These are phyloP conservation scores for Phytophthora constricta DNA, from an alignment of 352 stramenopile species.

Conservation along the genomic window DNA sequence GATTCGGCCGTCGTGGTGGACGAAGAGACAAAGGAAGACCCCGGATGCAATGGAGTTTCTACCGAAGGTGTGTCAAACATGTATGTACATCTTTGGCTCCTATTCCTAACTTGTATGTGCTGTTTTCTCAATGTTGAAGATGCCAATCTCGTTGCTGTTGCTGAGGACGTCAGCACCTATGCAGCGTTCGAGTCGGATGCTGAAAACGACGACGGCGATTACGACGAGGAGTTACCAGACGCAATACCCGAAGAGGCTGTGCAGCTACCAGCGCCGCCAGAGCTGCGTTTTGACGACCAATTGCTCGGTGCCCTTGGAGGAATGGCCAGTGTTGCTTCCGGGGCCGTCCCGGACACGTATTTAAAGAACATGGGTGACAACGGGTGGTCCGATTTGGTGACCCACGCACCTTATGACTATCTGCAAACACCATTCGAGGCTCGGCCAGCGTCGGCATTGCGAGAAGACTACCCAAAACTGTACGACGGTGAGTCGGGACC, in stretches of 20 bases:
- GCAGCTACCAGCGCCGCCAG: background rate
- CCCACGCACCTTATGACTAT: background rate
- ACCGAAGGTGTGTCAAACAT: background rate
- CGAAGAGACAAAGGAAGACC: background rate
- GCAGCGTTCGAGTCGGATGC: background rate
- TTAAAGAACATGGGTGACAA: background rate
- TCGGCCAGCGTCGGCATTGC: background rate
- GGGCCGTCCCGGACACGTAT: background rate
- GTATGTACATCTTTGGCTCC: background rate
- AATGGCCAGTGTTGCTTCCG: background rate
- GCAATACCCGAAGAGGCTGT: background rate
- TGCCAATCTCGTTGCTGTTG: background rate
- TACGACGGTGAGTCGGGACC: background rate
- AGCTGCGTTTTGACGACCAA: conserved; percentile 1
- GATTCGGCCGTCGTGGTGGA: background rate
- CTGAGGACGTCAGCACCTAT: background rate
- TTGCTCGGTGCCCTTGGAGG: background rate
- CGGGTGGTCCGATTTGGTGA: background rate
- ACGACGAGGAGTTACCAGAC: background rate
- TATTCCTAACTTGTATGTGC: background rate
- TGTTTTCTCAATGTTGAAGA: background rate
- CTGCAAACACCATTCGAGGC: background rate
- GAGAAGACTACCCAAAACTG: background rate
- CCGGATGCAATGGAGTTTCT: background rate
- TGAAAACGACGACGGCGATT: conserved; percentile 4